Evolutionary conservation across 2,329 filamentous ascomycete genomes (phyloP).

Genomic region (Calcarisporium arbuscula): DNA sequence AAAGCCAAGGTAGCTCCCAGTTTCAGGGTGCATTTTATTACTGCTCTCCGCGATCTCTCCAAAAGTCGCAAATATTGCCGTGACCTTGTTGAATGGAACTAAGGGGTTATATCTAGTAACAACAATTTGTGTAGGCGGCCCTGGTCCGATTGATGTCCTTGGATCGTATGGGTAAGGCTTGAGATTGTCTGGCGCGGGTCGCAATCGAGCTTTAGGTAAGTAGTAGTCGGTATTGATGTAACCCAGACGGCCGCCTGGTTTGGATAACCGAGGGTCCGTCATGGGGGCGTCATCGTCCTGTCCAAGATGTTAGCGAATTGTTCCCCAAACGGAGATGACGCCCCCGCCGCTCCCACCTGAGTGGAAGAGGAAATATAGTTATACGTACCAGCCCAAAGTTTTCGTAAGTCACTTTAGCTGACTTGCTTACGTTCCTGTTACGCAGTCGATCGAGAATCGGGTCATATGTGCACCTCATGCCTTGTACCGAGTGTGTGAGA

Average conservation of each 20-base stretch:
- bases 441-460: conserved; percentile 47
- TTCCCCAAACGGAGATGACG: conserved; percentile 51
- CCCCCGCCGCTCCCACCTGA: conserved; percentile 43
- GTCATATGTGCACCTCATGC: conserved; percentile 56
- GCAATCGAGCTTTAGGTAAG: conserved; percentile 64
- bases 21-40: conserved; percentile 92
- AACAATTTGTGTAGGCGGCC: conserved; percentile 83
- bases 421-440: conserved; percentile 46
- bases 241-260: conserved; percentile 53
- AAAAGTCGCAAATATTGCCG: conserved; percentile 69
- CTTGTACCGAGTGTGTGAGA: conserved; percentile 45
- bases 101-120: conserved; percentile 96
- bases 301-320: conserved; percentile 55
- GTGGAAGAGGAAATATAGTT: conserved; percentile 30
- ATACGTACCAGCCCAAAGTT: conserved; percentile 63
- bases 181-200: conserved; percentile 69
- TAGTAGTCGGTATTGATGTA: conserved; percentile 67
- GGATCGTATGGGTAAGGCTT: conserved; percentile 77
- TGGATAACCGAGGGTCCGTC: conserved; percentile 73
- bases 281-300: conserved; percentile 75
- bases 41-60: conserved; percentile 86
- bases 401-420: conserved; percentile 54
- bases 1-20: conserved; percentile 88
- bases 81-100: conserved; percentile 70
- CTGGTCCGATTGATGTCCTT: conserved; percentile 78